Evolutionary conservation across 2,329 filamentous ascomycete species (phyloP).

Genomic region (Trichoderma lentiforme): DNA sequence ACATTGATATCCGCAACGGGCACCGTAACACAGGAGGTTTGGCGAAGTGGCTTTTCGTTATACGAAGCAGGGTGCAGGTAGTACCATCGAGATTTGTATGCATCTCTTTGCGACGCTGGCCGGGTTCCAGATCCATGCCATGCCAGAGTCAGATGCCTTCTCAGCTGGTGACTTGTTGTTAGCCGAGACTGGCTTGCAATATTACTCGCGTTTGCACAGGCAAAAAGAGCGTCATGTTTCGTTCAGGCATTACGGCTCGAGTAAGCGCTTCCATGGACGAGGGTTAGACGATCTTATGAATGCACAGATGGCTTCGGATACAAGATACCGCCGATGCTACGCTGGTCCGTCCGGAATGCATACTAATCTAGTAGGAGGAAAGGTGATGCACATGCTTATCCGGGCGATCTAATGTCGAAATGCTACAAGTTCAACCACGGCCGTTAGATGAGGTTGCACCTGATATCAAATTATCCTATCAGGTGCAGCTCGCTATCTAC

Average conservation of each 20-base stretch:
- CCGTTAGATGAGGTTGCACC: neutral
- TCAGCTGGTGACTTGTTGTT: neutral
- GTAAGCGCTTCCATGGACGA: constrained; percentile 6
- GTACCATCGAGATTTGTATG: neutral
- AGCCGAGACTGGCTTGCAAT: neutral
- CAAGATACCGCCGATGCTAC: neutral
- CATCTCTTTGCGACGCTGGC: neutral
- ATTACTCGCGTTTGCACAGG: neutral
- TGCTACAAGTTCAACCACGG: neutral
- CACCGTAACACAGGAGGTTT: neutral
- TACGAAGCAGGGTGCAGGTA: neutral
- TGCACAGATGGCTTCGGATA: neutral
- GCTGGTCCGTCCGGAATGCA: neutral
- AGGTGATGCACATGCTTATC: neutral
- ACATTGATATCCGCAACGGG: constrained; percentile 7
- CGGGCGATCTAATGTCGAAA: neutral
- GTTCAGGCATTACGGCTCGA: neutral
- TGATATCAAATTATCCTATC: neutral
- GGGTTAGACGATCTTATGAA: constrained; percentile 15
- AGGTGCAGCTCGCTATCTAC: neutral
- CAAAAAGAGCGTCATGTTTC: neutral
- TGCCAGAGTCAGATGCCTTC: neutral
- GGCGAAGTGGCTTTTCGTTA: neutral
- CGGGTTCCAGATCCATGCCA: neutral
- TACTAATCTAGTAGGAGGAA: constrained; percentile 4